Evolutionary conservation across 2,329 filamentous ascomycete species (phyloP).

Genomic region (Myotisia sp.): DNA sequence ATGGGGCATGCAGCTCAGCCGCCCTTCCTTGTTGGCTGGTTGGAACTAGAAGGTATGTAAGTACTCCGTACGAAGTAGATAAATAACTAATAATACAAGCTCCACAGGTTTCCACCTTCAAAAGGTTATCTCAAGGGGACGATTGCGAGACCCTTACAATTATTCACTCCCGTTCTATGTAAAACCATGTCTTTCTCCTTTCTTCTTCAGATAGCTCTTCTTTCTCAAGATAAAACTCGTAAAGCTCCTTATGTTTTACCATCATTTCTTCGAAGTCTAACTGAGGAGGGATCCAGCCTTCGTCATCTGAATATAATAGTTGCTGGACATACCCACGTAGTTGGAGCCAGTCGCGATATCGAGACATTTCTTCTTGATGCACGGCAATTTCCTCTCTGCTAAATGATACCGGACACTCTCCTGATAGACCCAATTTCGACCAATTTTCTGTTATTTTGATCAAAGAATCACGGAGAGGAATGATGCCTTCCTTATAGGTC

Average conservation of each 20-base stretch:
- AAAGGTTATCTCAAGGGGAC: background rate
- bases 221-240: background rate
- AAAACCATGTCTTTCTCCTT: background rate
- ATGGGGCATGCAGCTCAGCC: too few species aligned
- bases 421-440: constrained; percentile 4
- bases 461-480: constrained; percentile 18
- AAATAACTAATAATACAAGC: too few species aligned
- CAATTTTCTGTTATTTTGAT: constrained; percentile 14
- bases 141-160: too few species aligned
- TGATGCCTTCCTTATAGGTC: constrained; percentile 17
- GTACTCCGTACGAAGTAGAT: too few species aligned
- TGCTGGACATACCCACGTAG: constrained; percentile 12
- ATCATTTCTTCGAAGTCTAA: constrained; percentile 13
- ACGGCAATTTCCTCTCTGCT: constrained; percentile 4
- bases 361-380: constrained; percentile 2
- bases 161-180: background rate
- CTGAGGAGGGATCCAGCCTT: constrained; percentile 23
- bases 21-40: too few species aligned
- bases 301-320: constrained; percentile 20
- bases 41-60: too few species aligned
- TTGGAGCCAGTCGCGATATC: constrained; percentile 8
- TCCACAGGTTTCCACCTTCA: too few species aligned
- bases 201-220: constrained; percentile 3
- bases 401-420: constrained; percentile 5
- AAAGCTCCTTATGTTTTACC: background rate